Conservation (phyloP, 371 early-diverging fungal genomes). For the Haplosporangium sp. region DNA sequence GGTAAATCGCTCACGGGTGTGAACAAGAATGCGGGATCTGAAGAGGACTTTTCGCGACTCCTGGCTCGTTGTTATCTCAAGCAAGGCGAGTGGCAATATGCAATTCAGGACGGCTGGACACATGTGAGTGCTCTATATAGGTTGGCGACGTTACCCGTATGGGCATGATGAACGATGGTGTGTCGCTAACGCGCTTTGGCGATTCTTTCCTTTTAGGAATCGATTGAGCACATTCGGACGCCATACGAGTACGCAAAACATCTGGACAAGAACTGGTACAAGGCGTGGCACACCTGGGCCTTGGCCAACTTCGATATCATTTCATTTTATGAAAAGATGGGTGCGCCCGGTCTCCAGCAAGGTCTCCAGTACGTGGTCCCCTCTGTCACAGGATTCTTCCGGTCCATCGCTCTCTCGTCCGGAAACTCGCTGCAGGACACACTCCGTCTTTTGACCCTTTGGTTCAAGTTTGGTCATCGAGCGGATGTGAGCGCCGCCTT, state of each 20-base stretch:
- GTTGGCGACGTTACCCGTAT: background rate
- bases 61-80: constrained; percentile 94
- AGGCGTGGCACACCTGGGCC: constrained; percentile 98
- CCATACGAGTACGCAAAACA: constrained; percentile 90
- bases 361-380: constrained; percentile 55
- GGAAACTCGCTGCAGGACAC: constrained; percentile 97
- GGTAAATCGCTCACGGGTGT: constrained; percentile 24
- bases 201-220: constrained; percentile 50
- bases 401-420: constrained; percentile 92
- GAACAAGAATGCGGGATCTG: constrained; percentile 43
- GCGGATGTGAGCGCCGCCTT: constrained; percentile 91
- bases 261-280: constrained; percentile 95
- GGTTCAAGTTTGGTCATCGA: constrained; percentile 96
- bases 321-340: constrained; percentile 69
- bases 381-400: constrained; percentile 84
- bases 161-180: background rate
- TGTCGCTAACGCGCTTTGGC: background rate
- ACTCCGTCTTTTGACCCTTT: constrained; percentile 92
- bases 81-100: constrained; percentile 93
- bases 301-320: constrained; percentile 94
- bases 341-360: constrained; percentile 17
- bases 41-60: constrained; percentile 61
- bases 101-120: constrained; percentile 79
- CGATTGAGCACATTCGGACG: constrained; percentile 81
- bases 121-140: constrained; percentile 55